Percentiles rank a stretch among this genome's conserved stretches.
Conservation (phyloP, 192 early-diverging fungal genomes). For the Coemansia sp. region DNA sequence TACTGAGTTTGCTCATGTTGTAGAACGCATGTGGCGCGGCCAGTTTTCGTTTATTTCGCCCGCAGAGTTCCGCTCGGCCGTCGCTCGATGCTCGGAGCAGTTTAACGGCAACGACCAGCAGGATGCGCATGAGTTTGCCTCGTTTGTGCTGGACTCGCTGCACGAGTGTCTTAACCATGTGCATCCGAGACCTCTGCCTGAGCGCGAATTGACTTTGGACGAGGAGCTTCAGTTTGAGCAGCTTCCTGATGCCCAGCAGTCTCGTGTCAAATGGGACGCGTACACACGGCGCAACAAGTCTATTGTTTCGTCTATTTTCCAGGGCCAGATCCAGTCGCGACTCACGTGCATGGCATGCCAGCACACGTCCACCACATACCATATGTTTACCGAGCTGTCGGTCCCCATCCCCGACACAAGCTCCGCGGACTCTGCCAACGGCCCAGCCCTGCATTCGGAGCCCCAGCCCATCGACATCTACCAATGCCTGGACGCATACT, state of each 20-base stretch:
- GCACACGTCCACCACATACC: conserved; percentile 66
- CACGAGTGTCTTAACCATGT: conserved; percentile 89
- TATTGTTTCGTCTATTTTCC: conserved; percentile 86
- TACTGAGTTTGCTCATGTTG: conserved; percentile 75
- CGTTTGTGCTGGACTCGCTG: conserved; percentile 82
- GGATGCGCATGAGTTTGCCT: conserved; percentile 94
- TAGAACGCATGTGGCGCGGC: conserved; percentile 80
- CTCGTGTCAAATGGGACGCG: conserved; percentile 67
- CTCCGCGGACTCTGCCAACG: too few relatives aligned
- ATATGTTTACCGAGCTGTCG: conserved; percentile 87
- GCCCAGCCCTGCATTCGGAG: background rate
- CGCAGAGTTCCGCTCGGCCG: conserved; percentile 67
- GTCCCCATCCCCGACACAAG: conserved; percentile 71
- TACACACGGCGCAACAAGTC: conserved; percentile 76
- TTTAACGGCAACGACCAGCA: conserved; percentile 92
- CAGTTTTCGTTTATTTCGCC: conserved; percentile 77
- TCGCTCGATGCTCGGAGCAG: conserved; percentile 73
- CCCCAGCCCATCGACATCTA: conserved; percentile 51
- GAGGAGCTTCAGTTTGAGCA: conserved; percentile 63
- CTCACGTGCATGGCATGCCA: conserved; percentile 40
- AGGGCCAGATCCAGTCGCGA: conserved; percentile 60
- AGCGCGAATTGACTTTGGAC: conserved; percentile 42
- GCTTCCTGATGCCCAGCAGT: conserved; percentile 61
- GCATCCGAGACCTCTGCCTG: conserved; percentile 44
- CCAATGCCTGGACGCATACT: conserved; percentile 84